Evolutionary conservation across 257 asterid species (phyloP).

Genomic region (Hygrophila difformis): DNA sequence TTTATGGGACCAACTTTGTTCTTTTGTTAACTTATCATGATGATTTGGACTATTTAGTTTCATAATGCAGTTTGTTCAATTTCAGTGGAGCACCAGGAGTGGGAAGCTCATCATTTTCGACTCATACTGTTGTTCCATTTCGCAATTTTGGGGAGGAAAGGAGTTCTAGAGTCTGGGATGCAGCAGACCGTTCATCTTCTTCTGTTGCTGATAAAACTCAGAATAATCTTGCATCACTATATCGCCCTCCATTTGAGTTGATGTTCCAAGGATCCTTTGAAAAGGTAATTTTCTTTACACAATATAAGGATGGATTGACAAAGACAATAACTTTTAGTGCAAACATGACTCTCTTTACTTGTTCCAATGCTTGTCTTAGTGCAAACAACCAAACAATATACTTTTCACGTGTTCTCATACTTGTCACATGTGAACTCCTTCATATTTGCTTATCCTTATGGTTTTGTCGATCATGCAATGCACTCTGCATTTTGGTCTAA

Average conservation of each 20-base stretch:
- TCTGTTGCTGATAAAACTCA: constrained; percentile 49
- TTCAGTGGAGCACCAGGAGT: constrained; percentile 36
- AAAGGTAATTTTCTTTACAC: constrained; percentile 42
- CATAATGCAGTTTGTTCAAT: constrained; percentile 10
- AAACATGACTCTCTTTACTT: too few relatives aligned
- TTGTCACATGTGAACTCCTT: not conserved
- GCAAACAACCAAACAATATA: too few relatives aligned
- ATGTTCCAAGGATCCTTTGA: constrained; percentile 88
- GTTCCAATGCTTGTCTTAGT: too few relatives aligned
- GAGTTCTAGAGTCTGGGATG: constrained; percentile 85
- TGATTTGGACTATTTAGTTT: not conserved
- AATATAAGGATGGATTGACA: too few relatives aligned
- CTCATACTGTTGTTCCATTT: constrained; percentile 76
- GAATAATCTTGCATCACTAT: constrained; percentile 91
- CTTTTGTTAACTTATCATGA: not conserved
- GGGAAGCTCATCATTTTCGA: constrained; percentile 54
- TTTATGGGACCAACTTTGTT: too few relatives aligned
- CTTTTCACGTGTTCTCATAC: too few relatives aligned
- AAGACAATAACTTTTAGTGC: too few relatives aligned
- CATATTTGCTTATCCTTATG: constrained; percentile 7
- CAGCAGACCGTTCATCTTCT: constrained; percentile 62
- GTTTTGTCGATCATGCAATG: not conserved
- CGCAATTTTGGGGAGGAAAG: constrained; percentile 95
- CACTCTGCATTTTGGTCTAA: constrained; percentile 1
- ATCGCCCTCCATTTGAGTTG: constrained; percentile 92